Percentiles rank a stretch among this genome's conserved stretches.
These are phyloP conservation scores for Orbilia ellipsospora DNA, from an alignment of 2,329 filamentous ascomycete genomes.

Conservation along the genomic window DNA sequence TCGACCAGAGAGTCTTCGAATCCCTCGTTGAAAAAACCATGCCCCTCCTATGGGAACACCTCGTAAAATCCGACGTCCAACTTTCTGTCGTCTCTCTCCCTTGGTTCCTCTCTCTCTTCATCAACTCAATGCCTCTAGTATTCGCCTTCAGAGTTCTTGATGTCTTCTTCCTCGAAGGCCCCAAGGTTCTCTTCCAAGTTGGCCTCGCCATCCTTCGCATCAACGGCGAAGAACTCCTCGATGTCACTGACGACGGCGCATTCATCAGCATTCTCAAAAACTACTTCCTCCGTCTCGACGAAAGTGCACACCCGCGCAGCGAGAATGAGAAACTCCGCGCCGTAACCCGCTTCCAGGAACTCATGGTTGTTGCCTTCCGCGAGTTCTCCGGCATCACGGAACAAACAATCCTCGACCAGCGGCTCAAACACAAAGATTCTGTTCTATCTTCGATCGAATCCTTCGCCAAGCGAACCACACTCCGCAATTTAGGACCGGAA, in stretches of 20 bases:
- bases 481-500: slow-evolving; percentile 92
- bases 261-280: slow-evolving; percentile 96
- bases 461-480: slow-evolving; percentile 95
- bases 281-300: slow-evolving; percentile 92
- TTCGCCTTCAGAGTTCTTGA: slow-evolving; percentile 97
- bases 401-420: slow-evolving; percentile 86
- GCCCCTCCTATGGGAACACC: slow-evolving; percentile 97
- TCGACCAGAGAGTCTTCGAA: slow-evolving; percentile 98
- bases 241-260: slow-evolving; percentile 91
- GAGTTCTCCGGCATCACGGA: slow-evolving; percentile 97
- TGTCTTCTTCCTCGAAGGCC: slow-evolving; percentile 97
- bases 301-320: slow-evolving; percentile 93
- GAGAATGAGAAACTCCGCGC: slow-evolving; percentile 94
- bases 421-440: slow-evolving; percentile 90
- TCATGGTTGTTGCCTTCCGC: slow-evolving; percentile 99
- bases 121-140: slow-evolving; percentile 98
- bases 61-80: slow-evolving; percentile 96
- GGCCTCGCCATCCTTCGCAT: slow-evolving; percentile 96
- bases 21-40: slow-evolving; percentile 98
- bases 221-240: slow-evolving; percentile 93
- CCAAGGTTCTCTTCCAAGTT: slow-evolving; percentile 96
- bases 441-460: slow-evolving; percentile 96
- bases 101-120: slow-evolving; percentile 97
- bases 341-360: slow-evolving; percentile 94
- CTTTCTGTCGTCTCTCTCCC: slow-evolving; percentile 95